These are phyloP conservation scores for Trichoderma virens DNA, from an alignment of 495 filamentous ascomycete genomes.

Conservation along the genomic window DNA sequence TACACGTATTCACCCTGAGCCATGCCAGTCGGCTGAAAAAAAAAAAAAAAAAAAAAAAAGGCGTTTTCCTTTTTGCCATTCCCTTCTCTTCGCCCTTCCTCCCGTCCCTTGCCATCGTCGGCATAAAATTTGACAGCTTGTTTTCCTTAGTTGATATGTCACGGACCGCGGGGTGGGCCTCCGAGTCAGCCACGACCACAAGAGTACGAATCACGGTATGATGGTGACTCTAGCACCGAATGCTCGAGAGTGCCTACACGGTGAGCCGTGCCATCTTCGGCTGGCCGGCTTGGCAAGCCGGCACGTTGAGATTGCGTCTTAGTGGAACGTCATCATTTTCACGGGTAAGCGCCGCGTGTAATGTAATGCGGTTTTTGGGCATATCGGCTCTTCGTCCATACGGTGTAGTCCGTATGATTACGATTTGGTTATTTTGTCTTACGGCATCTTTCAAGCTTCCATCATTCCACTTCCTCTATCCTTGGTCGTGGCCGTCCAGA, in stretches of 20 bases:
- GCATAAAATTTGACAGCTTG: not conserved
- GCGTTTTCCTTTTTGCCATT: too few species aligned
- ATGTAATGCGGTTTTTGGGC: not conserved
- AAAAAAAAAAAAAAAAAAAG: slow-evolving; percentile 1
- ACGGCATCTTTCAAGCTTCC: not conserved
- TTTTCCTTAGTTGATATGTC: not conserved
- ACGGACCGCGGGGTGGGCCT: not conserved
- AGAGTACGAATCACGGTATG: slow-evolving; percentile 2
- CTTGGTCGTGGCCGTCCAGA: slow-evolving; percentile 20
- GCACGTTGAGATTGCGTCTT: not conserved
- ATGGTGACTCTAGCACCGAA: not conserved
- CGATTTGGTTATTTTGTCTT: not conserved
- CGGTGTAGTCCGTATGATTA: not conserved
- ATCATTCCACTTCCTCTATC: slow-evolving; percentile 41
- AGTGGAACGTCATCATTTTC: not conserved
- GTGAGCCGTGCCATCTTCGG: not conserved
- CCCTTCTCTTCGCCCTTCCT: not conserved
- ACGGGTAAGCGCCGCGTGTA: not conserved
- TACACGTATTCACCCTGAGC: too few species aligned
- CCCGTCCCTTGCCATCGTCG: not conserved
- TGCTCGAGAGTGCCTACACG: not conserved
- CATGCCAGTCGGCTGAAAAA: too few species aligned
- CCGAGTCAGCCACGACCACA: not conserved
- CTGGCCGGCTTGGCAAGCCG: not conserved
- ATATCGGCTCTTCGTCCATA: not conserved